These are phyloP conservation scores for Wickerhamiella shivajii DNA, from an alignment of 805 yeast species.

Conservation along the genomic window DNA sequence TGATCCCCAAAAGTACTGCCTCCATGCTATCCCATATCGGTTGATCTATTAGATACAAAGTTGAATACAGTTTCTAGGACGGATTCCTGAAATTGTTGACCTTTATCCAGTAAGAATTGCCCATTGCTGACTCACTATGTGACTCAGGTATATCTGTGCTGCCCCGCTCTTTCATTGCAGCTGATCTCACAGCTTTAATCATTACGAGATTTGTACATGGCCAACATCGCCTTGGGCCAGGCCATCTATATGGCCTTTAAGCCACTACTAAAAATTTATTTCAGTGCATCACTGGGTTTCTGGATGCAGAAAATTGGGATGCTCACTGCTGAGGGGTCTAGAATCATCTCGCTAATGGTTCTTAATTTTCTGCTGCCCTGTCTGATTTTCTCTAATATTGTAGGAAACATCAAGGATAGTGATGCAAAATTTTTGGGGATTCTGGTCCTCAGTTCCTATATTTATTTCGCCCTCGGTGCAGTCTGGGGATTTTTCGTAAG, in stretches of 20 bases:
- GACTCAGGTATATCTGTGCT: too few species aligned
- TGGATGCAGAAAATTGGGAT: slow-evolving; percentile 47
- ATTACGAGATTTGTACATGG: too few species aligned
- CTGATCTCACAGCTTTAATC: too few species aligned
- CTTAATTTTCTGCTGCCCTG: slow-evolving; percentile 61
- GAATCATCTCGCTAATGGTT: slow-evolving; percentile 51
- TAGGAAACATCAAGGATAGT: slow-evolving; percentile 45
- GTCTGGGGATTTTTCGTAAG: slow-evolving; percentile 29
- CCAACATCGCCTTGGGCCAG: slow-evolving; percentile 33
- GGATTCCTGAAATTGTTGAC: too few species aligned
- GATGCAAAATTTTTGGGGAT: slow-evolving; percentile 64
- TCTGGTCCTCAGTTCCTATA: slow-evolving; percentile 33
- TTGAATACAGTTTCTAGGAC: too few species aligned
- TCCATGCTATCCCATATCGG: too few species aligned
- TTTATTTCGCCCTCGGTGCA: slow-evolving; percentile 35
- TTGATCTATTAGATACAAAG: too few species aligned
- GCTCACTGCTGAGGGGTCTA: slow-evolving; percentile 27
- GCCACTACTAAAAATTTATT: slow-evolving; percentile 73
- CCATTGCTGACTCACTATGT: too few species aligned
- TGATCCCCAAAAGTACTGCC: too few species aligned
- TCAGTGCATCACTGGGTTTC: slow-evolving; percentile 55
- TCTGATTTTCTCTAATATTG: slow-evolving; percentile 59
- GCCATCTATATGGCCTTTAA: slow-evolving; percentile 67
- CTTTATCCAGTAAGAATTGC: too few species aligned
- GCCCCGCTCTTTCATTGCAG: too few species aligned